Base-by-base conservation (phyloP, 2,329 filamentous ascomycete species). In the Stemphylium vesicarium region DNA sequence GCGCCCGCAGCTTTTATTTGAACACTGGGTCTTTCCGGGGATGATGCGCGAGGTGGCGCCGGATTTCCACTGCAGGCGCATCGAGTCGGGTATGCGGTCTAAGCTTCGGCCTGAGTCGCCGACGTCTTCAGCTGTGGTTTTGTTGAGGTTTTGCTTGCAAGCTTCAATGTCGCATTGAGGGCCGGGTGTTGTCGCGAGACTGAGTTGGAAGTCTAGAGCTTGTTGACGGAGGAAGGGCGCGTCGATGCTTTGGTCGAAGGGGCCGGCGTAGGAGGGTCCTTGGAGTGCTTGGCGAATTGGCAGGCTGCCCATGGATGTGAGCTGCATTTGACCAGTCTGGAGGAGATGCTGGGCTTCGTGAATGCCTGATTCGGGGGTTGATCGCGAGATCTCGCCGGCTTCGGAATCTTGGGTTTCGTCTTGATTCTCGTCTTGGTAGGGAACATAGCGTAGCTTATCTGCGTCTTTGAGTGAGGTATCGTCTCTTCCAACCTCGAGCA, bases 221-320 rank as follows among this genome's bases (percentile, higher is more conserved):
- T 73, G 60, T 15, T 65, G 50, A 40, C 69, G 62, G 31, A 74
- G 56, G 38, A 61, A 50, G 4, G 63, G 51, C 5, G 68, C 66
- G 53, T 75, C 63, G 35, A 69, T 16, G 39, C 59, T 54, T 2
- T 38, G 26, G 49, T 74, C 66, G 33, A 68, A 78, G 2, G 78
- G 78, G 0, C 79, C 79, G 6, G 36, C 26, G 49, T 82, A 81
- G 2, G 68, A 66, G 0, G 70, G 70, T 1, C 80, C 80, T 64
- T 81, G 79, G 0, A 81, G 73, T 8, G 75, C 77, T 60, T 82
- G 80, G 5, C 66, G 64, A 8, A 77, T 70, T 1, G 80, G 80
- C 16, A 81, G 61, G 11, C 71, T 69, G 13, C 79, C 78, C 61
- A 79, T 73, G 2, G 77, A 73, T 2, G 63, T 61, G 7, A 72